phyloP scores from a whole-genome alignment of 495 filamentous ascomycete species.

The Xanthoparmelia taractica region DNA sequence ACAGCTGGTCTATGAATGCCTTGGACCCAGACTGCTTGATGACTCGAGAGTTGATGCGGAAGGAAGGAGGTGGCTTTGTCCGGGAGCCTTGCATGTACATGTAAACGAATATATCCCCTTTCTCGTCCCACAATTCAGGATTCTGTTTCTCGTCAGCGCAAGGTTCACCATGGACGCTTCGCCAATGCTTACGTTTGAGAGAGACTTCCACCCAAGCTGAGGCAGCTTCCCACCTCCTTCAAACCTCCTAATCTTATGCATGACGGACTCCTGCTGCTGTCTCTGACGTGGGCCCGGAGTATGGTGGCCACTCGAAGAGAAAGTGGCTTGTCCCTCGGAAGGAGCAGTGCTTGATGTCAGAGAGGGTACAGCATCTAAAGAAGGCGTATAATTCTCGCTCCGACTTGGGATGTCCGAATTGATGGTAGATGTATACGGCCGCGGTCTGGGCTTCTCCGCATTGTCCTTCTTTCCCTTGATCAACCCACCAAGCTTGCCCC shows the following conservation, averaged over 20 bases:
- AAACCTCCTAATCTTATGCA: conserved; percentile 28
- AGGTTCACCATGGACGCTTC: neutral
- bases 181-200: conserved; percentile 24
- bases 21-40: conserved; percentile 25
- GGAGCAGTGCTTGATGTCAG: conserved; percentile 26
- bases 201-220: conserved; percentile 28
- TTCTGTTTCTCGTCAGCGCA: conserved; percentile 21
- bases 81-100: conserved; percentile 29
- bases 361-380: conserved; percentile 26
- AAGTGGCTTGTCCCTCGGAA: conserved; percentile 22
- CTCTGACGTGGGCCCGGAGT: conserved; percentile 17
- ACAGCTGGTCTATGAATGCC: conserved; percentile 26
- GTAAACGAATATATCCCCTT: conserved; percentile 29
- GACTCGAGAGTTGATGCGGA: conserved; percentile 26
- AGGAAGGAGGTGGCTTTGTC: conserved; percentile 29
- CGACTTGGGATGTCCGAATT: conserved; percentile 22
- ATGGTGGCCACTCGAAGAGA: conserved; percentile 12
- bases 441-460: conserved; percentile 10
- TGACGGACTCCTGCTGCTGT: conserved; percentile 26
- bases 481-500: conserved; percentile 27
- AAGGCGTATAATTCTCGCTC: conserved; percentile 27
- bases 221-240: conserved; percentile 29
- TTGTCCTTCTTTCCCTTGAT: conserved; percentile 24
- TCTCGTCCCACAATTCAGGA: conserved; percentile 29
- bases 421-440: conserved; percentile 21